Percentiles rank a stretch among this genome's conserved stretches.
Conservation (phyloP, 345 rosid genomes). For the Orychophragmus violaceus region DNA sequence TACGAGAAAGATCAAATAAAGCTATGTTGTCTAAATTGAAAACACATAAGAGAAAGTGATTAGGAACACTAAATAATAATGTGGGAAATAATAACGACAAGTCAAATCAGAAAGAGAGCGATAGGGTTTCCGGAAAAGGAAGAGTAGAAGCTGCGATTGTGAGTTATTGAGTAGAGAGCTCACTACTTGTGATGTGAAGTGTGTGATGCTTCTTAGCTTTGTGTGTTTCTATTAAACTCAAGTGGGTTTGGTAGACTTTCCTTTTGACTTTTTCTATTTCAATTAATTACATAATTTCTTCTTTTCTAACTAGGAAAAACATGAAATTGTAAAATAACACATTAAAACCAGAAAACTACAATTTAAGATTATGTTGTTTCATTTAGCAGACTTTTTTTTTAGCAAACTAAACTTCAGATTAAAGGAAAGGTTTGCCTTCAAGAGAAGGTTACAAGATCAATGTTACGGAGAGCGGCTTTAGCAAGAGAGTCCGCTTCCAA, state of each 20-base stretch:
- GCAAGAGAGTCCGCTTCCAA: no score
- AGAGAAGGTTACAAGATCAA: no score
- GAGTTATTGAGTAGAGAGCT: slow-evolving; percentile 13
- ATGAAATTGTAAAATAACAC: neutral
- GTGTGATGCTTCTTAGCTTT: slow-evolving; percentile 28
- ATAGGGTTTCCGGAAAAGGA: slow-evolving; percentile 25
- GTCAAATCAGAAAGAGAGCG: slow-evolving; percentile 26
- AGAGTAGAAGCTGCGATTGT: slow-evolving; percentile 25
- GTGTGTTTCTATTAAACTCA: slow-evolving; percentile 26
- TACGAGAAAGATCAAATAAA: slow-evolving; percentile 9
- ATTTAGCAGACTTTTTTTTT: no score
- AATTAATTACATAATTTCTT: neutral
- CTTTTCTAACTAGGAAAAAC: neutral
- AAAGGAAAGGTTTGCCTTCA: no score
- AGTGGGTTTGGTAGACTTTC: slow-evolving; percentile 30
- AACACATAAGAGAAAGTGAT: slow-evolving; percentile 16
- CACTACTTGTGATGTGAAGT: slow-evolving; percentile 24
- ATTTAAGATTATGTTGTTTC: neutral
- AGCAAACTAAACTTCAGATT: no score
- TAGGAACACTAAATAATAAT: slow-evolving; percentile 1
- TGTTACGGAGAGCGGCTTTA: no score
- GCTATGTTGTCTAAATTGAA: slow-evolving; percentile 7
- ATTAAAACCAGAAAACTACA: neutral
- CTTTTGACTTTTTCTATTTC: slow-evolving; percentile 10
- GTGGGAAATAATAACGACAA: neutral